Evolutionary conservation across 2,329 filamentous ascomycete genomes (phyloP), one percentile per base, ranked within the genome.

Genomic region (Colletotrichum chlorophyti): DNA sequence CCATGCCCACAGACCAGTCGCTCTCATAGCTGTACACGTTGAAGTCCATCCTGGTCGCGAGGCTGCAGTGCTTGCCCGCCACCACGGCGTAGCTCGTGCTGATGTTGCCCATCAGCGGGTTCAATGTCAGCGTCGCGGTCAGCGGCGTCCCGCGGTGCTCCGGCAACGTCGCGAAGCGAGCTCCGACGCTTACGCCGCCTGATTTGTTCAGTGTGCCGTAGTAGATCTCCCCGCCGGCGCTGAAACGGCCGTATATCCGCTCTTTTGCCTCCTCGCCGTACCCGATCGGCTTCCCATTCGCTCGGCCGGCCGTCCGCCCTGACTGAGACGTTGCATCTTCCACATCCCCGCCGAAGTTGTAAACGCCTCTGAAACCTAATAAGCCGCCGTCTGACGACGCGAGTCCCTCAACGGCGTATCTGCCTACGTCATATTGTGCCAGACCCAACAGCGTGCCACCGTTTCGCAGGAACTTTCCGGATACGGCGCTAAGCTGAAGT

Each of bases 11-110:
- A 23, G 93, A 89, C 80, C 97, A 89, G 58, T 95, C 91, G 70
- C 92, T 97, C 78, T 99, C 95, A 78, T 97, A 99, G 71, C 92
- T 97, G 76, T 97, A 98, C 46, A 97, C 90, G 69, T 99, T 99
- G 76, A 99, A 99, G 69, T 96, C 93, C 76, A 98, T 94, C 46
- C 90, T 87, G 19, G 93, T 96, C 63, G 93, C 95, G 46, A 99
- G 83, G 10, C 92, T 91, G 65, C 96, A 85, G 67, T 92, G 87
- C 29, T 85, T 85, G 3, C 92, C 92, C 2, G 94, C 94, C 68
- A 91, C 90, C 43, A 98, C 91, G 0, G 95, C 91, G 72, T 99
- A 99, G 14, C 88, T 96, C 31, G 93, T 91, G 55, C 90, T 93
- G 59, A 99, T 82, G 69, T 91, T 96, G 15, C 95, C 95, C 86